Evolutionary conservation across 2,329 filamentous ascomycete species (phyloP), one percentile per base, ranked within the genome.

Genomic region (Emmonsia crescens): DNA sequence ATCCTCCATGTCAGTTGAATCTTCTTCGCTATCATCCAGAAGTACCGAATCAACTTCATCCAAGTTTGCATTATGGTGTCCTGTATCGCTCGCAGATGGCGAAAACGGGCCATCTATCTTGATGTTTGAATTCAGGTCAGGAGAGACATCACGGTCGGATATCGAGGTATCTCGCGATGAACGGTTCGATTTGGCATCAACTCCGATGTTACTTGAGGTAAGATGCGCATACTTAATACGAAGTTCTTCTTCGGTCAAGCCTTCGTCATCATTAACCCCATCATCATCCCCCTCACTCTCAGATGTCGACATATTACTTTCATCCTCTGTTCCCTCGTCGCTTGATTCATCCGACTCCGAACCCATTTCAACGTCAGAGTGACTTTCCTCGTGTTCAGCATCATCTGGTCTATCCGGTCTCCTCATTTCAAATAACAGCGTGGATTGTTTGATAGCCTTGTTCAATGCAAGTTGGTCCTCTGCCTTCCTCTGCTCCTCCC

Each of bases 301-400:
- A 33, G 73, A 77, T 66, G 66, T 79, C 70, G 66, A 81, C 79
- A 71, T 82, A 40, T 82, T 81, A 54, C 73, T 75, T 62, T 80
- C 82, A 36, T 80, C 78, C 19, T 80, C 80, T 0, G 86, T 89
- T 61, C 73, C 71, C 19, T 68, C 73, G 21, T 74, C 68, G 89
- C 86, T 68, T 85, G 89, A 76, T 87, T 85, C 68, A 87, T 89
- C 69, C 89, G 80, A 57, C 85, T 89, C 69, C 85, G 87, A 75
- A 82, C 86, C 71, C 19, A 40, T 57, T 33, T 57, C 40, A 83
- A 80, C 57, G 85, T 89, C 69, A 84, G 86, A 74, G 82, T 86
- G 70, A 83, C 82, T 66, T 82, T 82, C 70, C 77, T 68, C 87
- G 82, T 69, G 0, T 81, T 86, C 38, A 78, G 81, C 48, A 73